phyloP scores from a whole-genome alignment of 306 rosid species.

The Cucurbita moschata region DNA sequence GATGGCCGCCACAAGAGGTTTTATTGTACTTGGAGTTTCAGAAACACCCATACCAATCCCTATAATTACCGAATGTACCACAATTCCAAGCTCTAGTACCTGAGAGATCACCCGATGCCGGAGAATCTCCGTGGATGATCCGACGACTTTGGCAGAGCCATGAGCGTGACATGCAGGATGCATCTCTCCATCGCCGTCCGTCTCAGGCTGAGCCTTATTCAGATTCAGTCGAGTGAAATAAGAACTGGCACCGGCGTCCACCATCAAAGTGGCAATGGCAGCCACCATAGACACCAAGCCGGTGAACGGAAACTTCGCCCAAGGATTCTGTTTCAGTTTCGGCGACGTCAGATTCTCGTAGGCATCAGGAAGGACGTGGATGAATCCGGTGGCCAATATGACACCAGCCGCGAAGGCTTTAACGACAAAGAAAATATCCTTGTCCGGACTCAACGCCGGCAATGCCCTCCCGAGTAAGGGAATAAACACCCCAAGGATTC shows the following conservation, averaged over 20 bases:
- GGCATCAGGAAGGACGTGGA: constrained; percentile 68
- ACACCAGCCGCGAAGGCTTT: constrained; percentile 81
- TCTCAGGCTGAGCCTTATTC: not conserved
- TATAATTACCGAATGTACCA: constrained; percentile 66
- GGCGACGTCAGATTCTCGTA: constrained; percentile 32
- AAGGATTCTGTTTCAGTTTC: constrained; percentile 28
- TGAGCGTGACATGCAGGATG: constrained; percentile 32
- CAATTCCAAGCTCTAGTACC: constrained; percentile 72
- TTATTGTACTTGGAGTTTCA: constrained; percentile 42
- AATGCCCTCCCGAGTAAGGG: constrained; percentile 47
- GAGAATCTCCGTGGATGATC: constrained; percentile 26
- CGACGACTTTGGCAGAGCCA: constrained; percentile 9
- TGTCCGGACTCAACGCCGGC: constrained; percentile 45
- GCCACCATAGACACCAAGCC: constrained; percentile 82
- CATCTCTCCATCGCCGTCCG: not conserved
- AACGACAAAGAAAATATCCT: constrained; percentile 33
- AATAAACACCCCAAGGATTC: constrained; percentile 45
- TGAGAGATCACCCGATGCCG: constrained; percentile 61
- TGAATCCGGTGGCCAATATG: constrained; percentile 58
- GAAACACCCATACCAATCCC: constrained; percentile 81
- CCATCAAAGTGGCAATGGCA: constrained; percentile 58
- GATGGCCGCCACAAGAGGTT: constrained; percentile 50
- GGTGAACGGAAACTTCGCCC: constrained; percentile 58
- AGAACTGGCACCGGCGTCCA: constrained; percentile 58
- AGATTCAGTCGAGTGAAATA: constrained; percentile 23